Evolutionary conservation across 2,329 filamentous ascomycete genomes (phyloP).

Genomic region (Dactylellina haptotyla): DNA sequence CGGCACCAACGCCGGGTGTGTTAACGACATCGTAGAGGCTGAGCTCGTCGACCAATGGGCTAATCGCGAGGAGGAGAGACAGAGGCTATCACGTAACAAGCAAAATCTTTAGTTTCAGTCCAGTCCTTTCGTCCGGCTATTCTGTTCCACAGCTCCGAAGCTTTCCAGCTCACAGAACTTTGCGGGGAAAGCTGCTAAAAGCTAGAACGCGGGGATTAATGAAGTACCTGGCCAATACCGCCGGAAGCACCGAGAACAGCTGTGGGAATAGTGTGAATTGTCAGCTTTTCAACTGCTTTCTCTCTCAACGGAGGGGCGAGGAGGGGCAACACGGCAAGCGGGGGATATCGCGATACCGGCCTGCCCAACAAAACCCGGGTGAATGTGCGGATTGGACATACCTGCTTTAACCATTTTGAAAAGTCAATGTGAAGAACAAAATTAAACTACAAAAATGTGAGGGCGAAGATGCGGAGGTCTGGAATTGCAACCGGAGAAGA

Average conservation of each 20-base stretch:
- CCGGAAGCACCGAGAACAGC: slow-evolving; percentile 94
- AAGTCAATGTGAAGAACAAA: slow-evolving; percentile 11
- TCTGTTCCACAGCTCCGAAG: slow-evolving; percentile 15
- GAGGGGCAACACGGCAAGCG: slow-evolving; percentile 41
- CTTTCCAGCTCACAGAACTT: slow-evolving; percentile 11
- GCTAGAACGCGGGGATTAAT: slow-evolving; percentile 18
- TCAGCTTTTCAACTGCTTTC: slow-evolving; percentile 23
- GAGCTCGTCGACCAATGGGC: slow-evolving; percentile 87
- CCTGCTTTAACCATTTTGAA: slow-evolving; percentile 71
- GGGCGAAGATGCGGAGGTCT: slow-evolving; percentile 5
- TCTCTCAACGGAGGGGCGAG: slow-evolving; percentile 20
- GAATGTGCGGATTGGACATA: slow-evolving; percentile 60
- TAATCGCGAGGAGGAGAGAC: slow-evolving; percentile 93
- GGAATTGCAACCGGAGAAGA: slow-evolving; percentile 6
- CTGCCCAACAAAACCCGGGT: slow-evolving; percentile 18
- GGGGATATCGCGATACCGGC: slow-evolving; percentile 12
- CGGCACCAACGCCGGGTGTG: slow-evolving; percentile 92
- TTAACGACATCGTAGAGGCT: slow-evolving; percentile 99
- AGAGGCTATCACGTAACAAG: slow-evolving; percentile 73
- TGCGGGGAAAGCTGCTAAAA: slow-evolving; percentile 7
- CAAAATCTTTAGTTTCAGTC: slow-evolving; percentile 17
- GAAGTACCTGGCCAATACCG: slow-evolving; percentile 92
- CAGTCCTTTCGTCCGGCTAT: slow-evolving; percentile 26
- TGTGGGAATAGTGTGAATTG: slow-evolving; percentile 58
- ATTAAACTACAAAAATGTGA: background rate